Evolutionary conservation across 1,284 basidiomycete genomes (phyloP), one percentile per base, ranked within the genome.

Genomic region (Cerioporus squamosus): DNA sequence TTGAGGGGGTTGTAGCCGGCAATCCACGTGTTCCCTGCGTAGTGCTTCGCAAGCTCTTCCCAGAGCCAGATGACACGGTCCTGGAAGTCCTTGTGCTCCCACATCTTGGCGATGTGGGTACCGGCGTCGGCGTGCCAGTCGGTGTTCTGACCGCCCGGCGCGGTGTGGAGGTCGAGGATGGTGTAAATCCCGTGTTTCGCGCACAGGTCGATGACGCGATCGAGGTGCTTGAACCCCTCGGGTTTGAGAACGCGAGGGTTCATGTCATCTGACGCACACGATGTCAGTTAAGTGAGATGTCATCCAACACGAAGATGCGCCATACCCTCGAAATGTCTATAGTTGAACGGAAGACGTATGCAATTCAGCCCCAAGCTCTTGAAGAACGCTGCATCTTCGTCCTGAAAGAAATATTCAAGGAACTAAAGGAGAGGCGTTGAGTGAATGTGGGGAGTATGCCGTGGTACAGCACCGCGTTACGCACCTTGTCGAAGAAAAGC

Each of bases 401-500:
- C 87, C 23, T 78, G 77, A 74, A 91, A 92, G 76, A 92, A 91
- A 73, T 90, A 82, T 66, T 90, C 85, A n/a, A 91, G 76, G 73
- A 90, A 90, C 88, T 90, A 56, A 14, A 36, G 8, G 20, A n/a
- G 51, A 43, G 12, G 1, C 15, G 4, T 17, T 46, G 31, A 22
- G 18, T 6, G 2, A 33, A 14, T 31, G 12, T n/a, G 12, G n/a
- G n/a, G n/a, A n/a, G 38, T 50, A 24, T 31, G 10, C 42, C 23
- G 24, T 10, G n/a, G 31, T 39, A 18, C 26, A n/a, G n/a, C n/a
- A n/a, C n/a, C n/a, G 39, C 36, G 10, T 4, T 12, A 17, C 46
- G 66, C 70, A 86, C 87, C 77, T 86, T 88, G 74, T 92, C 88
- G 66, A 92, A 93, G 78, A 92, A 93, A 72, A 85, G 87, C 23